phyloP scores from a whole-genome alignment of 2,329 filamentous ascomycete genomes.

The Penicillium sp. region DNA sequence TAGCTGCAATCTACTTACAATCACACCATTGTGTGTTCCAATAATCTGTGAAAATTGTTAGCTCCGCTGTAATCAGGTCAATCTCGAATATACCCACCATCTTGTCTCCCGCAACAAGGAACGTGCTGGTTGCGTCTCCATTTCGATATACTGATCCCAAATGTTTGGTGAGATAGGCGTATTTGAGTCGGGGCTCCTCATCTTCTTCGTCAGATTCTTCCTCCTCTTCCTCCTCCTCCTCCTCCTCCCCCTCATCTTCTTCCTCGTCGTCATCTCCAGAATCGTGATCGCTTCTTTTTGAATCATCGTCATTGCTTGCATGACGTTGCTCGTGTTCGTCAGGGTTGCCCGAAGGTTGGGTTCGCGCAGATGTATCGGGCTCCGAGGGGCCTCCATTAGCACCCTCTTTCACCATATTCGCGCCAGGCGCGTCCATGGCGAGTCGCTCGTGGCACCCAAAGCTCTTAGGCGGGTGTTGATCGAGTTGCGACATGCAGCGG shows the following conservation, averaged over 20 bases:
- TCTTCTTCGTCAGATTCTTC: slow-evolving; percentile 82
- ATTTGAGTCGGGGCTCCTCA: slow-evolving; percentile 92
- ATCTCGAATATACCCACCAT: slow-evolving; percentile 61
- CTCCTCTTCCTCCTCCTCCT: slow-evolving; percentile 57
- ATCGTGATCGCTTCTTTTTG: slow-evolving; percentile 26
- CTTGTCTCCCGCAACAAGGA: slow-evolving; percentile 90
- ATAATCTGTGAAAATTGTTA: slow-evolving; percentile 62
- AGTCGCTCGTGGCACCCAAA: slow-evolving; percentile 28
- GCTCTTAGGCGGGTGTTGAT: slow-evolving; percentile 18
- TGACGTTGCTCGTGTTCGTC: slow-evolving; percentile 14
- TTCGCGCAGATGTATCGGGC: slow-evolving; percentile 19
- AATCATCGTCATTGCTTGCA: slow-evolving; percentile 21
- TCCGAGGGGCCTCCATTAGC: slow-evolving; percentile 19
- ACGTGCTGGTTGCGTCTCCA: slow-evolving; percentile 89
- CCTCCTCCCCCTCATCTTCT: slow-evolving; percentile 72
- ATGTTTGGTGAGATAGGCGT: slow-evolving; percentile 78
- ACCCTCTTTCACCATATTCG: slow-evolving; percentile 27
- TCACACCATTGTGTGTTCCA: slow-evolving; percentile 94
- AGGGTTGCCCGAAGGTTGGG: slow-evolving; percentile 12
- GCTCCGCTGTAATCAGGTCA: slow-evolving; percentile 7
- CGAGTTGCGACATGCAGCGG: slow-evolving; percentile 20
- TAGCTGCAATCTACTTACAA: slow-evolving; percentile 58
- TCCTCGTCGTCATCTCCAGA: slow-evolving; percentile 53
- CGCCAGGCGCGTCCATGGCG: slow-evolving; percentile 41
- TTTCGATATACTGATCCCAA: slow-evolving; percentile 83